Base-by-base conservation (phyloP, 768 basidiomycete species). In the Solioccasus polychromus region DNA sequence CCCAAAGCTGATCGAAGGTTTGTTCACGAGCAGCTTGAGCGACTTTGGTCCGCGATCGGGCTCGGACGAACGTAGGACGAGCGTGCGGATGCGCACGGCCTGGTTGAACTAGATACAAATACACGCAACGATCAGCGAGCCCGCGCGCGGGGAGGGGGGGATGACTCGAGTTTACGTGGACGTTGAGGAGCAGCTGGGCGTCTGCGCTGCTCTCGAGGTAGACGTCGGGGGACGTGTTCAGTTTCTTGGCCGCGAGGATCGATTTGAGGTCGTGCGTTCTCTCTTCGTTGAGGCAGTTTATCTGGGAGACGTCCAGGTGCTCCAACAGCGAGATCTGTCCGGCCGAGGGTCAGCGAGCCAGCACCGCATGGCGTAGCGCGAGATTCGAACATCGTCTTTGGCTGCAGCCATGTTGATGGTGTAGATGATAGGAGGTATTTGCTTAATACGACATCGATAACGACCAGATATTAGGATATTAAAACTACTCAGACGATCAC, bases 41-140 rank as follows among this genome's bases (percentile, higher is more conserved):
- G 52, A 63, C 53, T 75, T 77, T 1, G 87, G 88, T 0, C 76
- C 85, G 53, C 78, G 71, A 4, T 61, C 52, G 17, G 62, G 43
- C 0, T 54, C 57, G 19, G 66, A 51, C 9, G 75, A 68, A 22
- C 72, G 71, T 30, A 88, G 60, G 43, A 77, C 67, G 52, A 89
- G 68, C 28, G 79, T 76, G 46, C 78, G 79, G 39, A 88, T 63
- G 51, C 78, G 76, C 32, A 86, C 85, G 20, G 74, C 63, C 64
- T 85, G 83, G 59, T 84, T 82, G 68, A 87, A 87, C 85, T 85
- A 56, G 48, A 35, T n/a, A n/a, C n/a, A n/a, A n/a, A n/a, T n/a
- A n/a, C n/a, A n/a, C n/a, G n/a, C n/a, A n/a, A n/a, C n/a, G n/a
- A n/a, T n/a, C n/a, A n/a, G n/a, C n/a, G n/a, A n/a, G n/a, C n/a